These are phyloP conservation scores for Microsporum canis DNA, from an alignment of 2,329 filamentous ascomycete species.

Conservation along the genomic window DNA sequence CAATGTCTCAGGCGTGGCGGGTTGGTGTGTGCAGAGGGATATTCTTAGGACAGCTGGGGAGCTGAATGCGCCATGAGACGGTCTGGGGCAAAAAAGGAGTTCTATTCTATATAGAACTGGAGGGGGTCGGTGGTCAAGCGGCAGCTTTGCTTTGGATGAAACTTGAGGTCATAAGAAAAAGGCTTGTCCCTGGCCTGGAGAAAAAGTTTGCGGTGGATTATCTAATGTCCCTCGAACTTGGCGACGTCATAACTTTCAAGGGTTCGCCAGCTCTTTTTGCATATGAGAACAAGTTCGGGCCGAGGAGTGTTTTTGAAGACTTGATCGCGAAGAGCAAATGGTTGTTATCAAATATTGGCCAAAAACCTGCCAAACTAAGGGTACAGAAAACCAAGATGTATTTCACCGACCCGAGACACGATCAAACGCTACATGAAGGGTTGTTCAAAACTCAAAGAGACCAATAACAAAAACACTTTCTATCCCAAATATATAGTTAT, in stretches of 20 bases:
- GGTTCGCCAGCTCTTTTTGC: background rate
- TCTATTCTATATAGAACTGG: background rate
- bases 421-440: background rate
- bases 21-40: background rate
- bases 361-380: background rate
- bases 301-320: background rate
- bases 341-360: background rate
- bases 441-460: background rate
- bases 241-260: background rate
- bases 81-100: background rate
- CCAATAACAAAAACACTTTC: background rate
- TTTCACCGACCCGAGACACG: background rate
- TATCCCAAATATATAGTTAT: background rate
- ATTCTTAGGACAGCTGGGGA: background rate
- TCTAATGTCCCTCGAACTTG: background rate
- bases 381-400: background rate
- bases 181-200: background rate
- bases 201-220: background rate
- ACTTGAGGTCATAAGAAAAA: background rate
- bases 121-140: background rate
- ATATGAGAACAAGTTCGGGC: background rate
- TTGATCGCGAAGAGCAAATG: background rate
- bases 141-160: background rate
- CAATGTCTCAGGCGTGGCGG: background rate
- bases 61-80: background rate